Base-by-base conservation (phyloP, 768 basidiomycete genomes). In the Tricholomella constricta region DNA sequence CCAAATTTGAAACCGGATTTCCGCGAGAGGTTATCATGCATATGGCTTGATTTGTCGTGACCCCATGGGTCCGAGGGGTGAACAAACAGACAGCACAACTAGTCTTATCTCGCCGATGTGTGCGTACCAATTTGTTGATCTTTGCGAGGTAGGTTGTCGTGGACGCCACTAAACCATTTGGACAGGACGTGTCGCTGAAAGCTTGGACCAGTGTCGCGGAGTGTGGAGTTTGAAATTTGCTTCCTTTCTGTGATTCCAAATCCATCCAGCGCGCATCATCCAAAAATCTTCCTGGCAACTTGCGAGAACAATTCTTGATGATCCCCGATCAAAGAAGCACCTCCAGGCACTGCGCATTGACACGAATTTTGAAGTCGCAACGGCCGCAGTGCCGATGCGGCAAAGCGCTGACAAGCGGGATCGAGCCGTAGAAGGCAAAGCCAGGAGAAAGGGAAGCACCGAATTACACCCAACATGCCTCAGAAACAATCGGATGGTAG, bases 291-390 rank as follows among this genome's bases (percentile, higher is more conserved):
- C 59, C 45, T 66, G 64, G 61, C 64, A 68, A 66, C 48, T 65
- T 68, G 65, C 72, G 73, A 72, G 66, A 68, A 60, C 54, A 63
- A 58, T 66, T 45, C 67, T 64, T 64, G 64, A 72, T 84, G 82
- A 84, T 84, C 80, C 75, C 80, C 80, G 82, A 84, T 84, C 82
- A 84, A 75, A 69, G 69, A 75, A 72, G 68, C 62, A 67, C 67
- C 41, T 38, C 55, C 68, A 76, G 71, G 72, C 68, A 76, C 75
- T 51, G 56, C 46, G 46, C 35, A 47, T n/a, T n/a, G n/a, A n/a
- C 51, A 48, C 23, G 47, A 56, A 54, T 51, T 50, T 48, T 46
- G 56, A 55, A 61, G 58, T 62, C 55, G 63, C 65, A 70, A 67
- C 63, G 62, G 69, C 70, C 74, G 74, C 45, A 19, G 25, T 61